A percentile compares a stretch with the other conserved stretches of the same genome.
Conservation (phyloP, 1,139 yeast genomes). For the Zygoascus meyerae region DNA sequence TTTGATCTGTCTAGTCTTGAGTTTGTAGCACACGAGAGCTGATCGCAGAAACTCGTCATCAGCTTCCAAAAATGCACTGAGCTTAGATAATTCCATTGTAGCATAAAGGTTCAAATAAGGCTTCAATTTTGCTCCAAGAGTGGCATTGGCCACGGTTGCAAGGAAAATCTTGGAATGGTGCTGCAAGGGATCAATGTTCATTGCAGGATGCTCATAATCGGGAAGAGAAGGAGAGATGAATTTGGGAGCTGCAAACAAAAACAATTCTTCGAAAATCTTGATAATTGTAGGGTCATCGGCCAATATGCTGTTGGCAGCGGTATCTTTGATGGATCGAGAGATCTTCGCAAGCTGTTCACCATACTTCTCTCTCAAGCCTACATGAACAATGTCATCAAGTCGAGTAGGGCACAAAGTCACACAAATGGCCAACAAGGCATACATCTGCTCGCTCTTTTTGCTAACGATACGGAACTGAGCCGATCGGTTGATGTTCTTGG, state of each 20-base stretch:
- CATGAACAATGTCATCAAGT: constrained; percentile 41
- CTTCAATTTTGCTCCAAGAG: constrained; percentile 39
- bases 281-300: constrained; percentile 36
- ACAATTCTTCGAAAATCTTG: constrained; percentile 41
- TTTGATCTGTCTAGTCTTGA: constrained; percentile 41
- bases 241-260: constrained; percentile 44
- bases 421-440: constrained; percentile 43
- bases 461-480: constrained; percentile 44
- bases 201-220: constrained; percentile 31
- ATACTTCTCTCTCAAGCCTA: constrained; percentile 42
- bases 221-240: constrained; percentile 41
- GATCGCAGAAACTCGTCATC: constrained; percentile 34
- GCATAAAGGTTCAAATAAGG: constrained; percentile 43
- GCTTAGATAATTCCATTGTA: constrained; percentile 41
- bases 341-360: constrained; percentile 42
- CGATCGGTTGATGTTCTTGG: constrained; percentile 40
- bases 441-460: constrained; percentile 48
- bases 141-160: constrained; percentile 37
- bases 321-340: constrained; percentile 32
- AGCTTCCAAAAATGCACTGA: constrained; percentile 38
- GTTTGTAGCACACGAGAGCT: constrained; percentile 39
- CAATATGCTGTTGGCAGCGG: constrained; percentile 2
- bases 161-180: constrained; percentile 42
- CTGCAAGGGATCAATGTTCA: constrained; percentile 37
- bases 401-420: constrained; percentile 44